Evolutionary conservation across 768 basidiomycete species (phyloP).

Genomic region (Suillus ampliporus): DNA sequence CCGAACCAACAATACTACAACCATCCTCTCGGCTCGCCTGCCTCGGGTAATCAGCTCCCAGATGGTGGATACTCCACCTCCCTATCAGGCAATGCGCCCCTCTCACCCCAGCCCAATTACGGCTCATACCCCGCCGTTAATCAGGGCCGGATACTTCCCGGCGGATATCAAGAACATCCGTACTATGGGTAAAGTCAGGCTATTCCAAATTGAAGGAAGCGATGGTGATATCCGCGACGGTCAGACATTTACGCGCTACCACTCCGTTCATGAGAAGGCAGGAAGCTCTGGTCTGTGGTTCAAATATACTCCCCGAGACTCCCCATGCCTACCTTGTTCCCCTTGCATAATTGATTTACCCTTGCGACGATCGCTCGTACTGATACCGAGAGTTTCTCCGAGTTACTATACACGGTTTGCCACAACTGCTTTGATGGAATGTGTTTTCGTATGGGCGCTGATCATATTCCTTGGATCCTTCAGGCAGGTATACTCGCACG

Average conservation of each 20-base stretch:
- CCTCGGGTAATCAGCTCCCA: conserved; percentile 7
- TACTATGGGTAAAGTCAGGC: conserved; percentile 4
- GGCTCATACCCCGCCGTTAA: conserved; percentile 18
- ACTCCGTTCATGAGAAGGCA: background rate
- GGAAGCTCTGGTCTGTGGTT: background rate
- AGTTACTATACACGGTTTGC: background rate
- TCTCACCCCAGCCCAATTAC: conserved; percentile 26
- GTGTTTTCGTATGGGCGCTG: background rate
- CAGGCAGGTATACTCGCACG: background rate
- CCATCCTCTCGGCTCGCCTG: conserved; percentile 4
- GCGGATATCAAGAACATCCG: conserved; percentile 18
- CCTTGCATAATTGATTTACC: conserved; percentile 5
- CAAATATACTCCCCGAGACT: background rate
- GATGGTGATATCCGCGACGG: background rate
- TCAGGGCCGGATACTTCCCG: conserved; percentile 17
- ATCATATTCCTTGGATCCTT: conserved; percentile 1
- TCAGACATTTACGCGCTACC: background rate
- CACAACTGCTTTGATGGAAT: background rate
- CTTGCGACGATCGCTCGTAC: conserved; percentile 6
- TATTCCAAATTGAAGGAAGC: conserved; percentile 10
- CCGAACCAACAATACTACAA: conserved; percentile 13
- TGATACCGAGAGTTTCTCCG: background rate
- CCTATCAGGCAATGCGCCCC: conserved; percentile 8
- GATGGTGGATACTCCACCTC: conserved; percentile 15
- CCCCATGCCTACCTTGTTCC: background rate